Evolutionary conservation across 1,284 basidiomycete genomes (phyloP).

Genomic region (Pisolithus thermaeus): DNA sequence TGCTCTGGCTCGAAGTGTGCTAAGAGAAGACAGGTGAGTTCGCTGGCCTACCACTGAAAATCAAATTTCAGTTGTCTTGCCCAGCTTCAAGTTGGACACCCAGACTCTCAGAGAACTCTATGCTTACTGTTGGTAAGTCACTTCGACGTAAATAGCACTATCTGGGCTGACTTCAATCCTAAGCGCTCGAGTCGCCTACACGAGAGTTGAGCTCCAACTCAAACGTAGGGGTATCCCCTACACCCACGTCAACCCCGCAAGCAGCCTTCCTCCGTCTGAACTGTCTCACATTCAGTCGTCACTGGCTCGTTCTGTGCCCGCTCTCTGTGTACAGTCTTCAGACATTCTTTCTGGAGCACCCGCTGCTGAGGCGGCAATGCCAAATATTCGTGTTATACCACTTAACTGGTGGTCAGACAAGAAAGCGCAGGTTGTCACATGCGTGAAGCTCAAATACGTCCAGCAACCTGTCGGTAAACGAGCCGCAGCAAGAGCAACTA

Average conservation of each 20-base stretch:
- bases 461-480: conserved; percentile 76
- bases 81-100: conserved; percentile 59
- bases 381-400: conserved; percentile 83
- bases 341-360: conserved; percentile 77
- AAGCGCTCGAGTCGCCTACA: conserved; percentile 87
- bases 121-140: conserved; percentile 69
- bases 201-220: conserved; percentile 83
- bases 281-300: conserved; percentile 58
- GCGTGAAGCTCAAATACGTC: conserved; percentile 83
- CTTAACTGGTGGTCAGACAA: conserved; percentile 87
- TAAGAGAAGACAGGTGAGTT: conserved; percentile 25
- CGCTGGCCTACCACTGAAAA: background rate
- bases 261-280: conserved; percentile 36
- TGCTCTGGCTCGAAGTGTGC: conserved; percentile 3
- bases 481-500: conserved; percentile 40
- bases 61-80: background rate
- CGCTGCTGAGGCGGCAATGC: conserved; percentile 85
- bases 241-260: conserved; percentile 63
- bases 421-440: conserved; percentile 73
- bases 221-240: conserved; percentile 78
- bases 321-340: conserved; percentile 74
- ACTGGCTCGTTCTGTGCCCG: conserved; percentile 69
- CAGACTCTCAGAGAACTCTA: conserved; percentile 69
- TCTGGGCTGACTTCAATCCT: background rate
- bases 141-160: background rate